These are phyloP conservation scores for Xylariaceae sp. DNA, from an alignment of 2,329 filamentous ascomycete species.

Conservation along the genomic window DNA sequence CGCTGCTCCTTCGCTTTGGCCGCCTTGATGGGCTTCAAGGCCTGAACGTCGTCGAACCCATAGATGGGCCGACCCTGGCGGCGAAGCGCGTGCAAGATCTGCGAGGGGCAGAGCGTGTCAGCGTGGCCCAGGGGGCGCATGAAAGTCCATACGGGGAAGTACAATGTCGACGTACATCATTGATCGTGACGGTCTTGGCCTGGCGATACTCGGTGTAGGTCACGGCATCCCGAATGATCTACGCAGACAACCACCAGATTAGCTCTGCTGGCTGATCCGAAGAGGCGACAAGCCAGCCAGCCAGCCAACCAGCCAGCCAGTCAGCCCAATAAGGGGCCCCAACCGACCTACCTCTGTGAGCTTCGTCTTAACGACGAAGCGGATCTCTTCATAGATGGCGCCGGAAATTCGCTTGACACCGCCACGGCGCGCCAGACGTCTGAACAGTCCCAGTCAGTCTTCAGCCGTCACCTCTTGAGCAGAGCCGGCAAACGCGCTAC, in stretches of 20 bases:
- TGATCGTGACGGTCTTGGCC: slow-evolving; percentile 55
- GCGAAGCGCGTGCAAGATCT: slow-evolving; percentile 48
- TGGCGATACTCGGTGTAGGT: slow-evolving; percentile 45
- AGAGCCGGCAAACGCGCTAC: not conserved
- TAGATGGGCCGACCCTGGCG: slow-evolving; percentile 47
- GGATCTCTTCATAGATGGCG: slow-evolving; percentile 54
- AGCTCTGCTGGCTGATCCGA: slow-evolving; percentile 7
- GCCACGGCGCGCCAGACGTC: slow-evolving; percentile 65
- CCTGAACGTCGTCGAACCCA: slow-evolving; percentile 46
- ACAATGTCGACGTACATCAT: slow-evolving; percentile 47
- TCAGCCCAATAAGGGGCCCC: no score
- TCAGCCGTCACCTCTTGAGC: not conserved
- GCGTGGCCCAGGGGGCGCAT: not conserved
- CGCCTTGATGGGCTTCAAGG: no score
- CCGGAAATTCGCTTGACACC: slow-evolving; percentile 68
- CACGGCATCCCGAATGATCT: slow-evolving; percentile 47
- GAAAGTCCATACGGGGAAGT: not conserved
- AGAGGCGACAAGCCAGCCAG: no score
- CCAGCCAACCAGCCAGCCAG: no score
- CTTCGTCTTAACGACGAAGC: slow-evolving; percentile 41
- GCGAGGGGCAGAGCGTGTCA: not conserved
- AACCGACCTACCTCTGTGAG: slow-evolving; percentile 42
- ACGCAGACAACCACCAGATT: not conserved
- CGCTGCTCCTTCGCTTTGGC: no score
- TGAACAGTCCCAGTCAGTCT: slow-evolving; percentile 18